A percentile compares a stretch with the other conserved stretches of the same genome.
These are phyloP conservation scores for Mycogone perniciosa DNA, from an alignment of 2,329 filamentous ascomycete genomes.

Conservation along the genomic window DNA sequence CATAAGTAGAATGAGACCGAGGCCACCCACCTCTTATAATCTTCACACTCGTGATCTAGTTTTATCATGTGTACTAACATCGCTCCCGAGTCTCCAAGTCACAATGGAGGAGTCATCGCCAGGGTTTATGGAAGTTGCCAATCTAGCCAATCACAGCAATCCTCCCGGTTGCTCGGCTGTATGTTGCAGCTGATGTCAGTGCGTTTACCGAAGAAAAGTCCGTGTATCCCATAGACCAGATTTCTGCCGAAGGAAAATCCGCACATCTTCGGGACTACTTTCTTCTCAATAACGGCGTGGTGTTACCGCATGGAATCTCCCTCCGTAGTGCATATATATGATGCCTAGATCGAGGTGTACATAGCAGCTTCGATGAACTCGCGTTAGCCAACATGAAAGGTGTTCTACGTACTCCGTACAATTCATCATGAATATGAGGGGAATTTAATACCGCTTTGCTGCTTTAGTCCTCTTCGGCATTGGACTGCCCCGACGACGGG, in stretches of 20 bases:
- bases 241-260: background rate
- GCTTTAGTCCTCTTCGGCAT: background rate
- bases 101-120: no score
- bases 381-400: background rate
- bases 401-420: background rate
- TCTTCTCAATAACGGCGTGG: no score
- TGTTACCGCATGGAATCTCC: no score
- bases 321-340: background rate
- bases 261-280: no score
- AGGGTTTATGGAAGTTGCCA: background rate
- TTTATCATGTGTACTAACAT: no score
- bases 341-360: background rate
- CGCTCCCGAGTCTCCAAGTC: no score
- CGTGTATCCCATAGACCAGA: background rate
- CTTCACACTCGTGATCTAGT: background rate
- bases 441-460: background rate
- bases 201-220: background rate
- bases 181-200: background rate
- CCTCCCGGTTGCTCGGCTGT: conserved; percentile 7
- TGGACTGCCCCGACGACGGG: conserved; percentile 1
- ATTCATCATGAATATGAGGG: no score
- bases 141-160: background rate
- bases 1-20: background rate
- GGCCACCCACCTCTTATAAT: background rate
- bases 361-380: background rate